Evolutionary conservation across 2,329 filamentous ascomycete species (phyloP), one percentile per base, ranked within the genome.

Genomic region (Arthrobotrys musiformis): DNA sequence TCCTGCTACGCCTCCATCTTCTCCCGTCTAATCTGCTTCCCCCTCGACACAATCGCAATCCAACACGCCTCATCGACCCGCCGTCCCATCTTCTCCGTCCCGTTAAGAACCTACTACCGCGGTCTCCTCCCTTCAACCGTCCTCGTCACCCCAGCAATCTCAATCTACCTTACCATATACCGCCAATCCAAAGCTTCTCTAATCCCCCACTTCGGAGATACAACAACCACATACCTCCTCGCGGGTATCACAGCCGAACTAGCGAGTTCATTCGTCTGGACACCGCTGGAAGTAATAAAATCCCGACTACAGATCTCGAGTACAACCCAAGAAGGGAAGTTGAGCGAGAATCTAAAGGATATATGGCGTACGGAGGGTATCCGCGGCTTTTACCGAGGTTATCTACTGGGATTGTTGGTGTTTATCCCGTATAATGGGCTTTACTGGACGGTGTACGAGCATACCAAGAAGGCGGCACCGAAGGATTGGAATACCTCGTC

Each of bases 41-140:
- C 74, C n/a, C 74, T 78, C 17, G 74, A 78, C 26, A 78, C 74
- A 48, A 78, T 78, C 50, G 74, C 74, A 19, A 78, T 78, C 61
- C 74, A 78, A 30, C 74, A 78, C 35, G 74, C 74, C 11, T 78
- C 74, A 4, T 78, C 74, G 33, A 78, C 74, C 50, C 61, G 68
- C 0, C 74, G 74, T 8, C 74, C 74, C 3, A 54, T 78, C 52
- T 44, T 78, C 67, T 78, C 74, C 9, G 67, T 70, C 1, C 74
- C 74, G 1, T 35, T 78, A 2, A 60, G 52, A 24, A 70, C 67
- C 50, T 78, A 78, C 61, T 78, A 78, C 67, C 74, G 74, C 40
- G 74, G 74, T n/a, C 50, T 78, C 26, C 28, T 66, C 13, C 66
- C 74, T 1, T 78, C 74, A n/a, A 70, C 67, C 1, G 26, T 35